Percentiles rank a stretch among this genome's conserved stretches.
Conservation (phyloP, 2,329 filamentous ascomycete genomes). For the Neofusicoccum sp. region DNA sequence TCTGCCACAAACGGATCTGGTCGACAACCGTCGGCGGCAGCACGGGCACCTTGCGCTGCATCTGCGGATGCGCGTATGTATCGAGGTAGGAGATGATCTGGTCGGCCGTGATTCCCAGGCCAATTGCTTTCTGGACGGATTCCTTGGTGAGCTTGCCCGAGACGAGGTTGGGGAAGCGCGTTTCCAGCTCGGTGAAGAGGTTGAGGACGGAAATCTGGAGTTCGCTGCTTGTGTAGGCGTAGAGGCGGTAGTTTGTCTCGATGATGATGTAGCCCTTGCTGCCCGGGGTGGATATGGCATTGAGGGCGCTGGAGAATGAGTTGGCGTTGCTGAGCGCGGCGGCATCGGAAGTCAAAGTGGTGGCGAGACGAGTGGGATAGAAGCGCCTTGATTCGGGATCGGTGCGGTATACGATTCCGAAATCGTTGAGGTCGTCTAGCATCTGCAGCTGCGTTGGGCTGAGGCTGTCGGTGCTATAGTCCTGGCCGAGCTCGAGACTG, state of each 20-base stretch:
- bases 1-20: slow-evolving; percentile 95
- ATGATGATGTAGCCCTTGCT: slow-evolving; percentile 85
- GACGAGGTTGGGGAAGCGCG: slow-evolving; percentile 92
- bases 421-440: slow-evolving; percentile 85
- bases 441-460: slow-evolving; percentile 80
- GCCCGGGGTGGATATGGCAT: slow-evolving; percentile 49
- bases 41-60: slow-evolving; percentile 72
- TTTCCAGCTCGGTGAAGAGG: slow-evolving; percentile 82
- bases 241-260: slow-evolving; percentile 96
- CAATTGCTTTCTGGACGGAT: slow-evolving; percentile 83
- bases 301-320: slow-evolving; percentile 65
- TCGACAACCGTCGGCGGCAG: slow-evolving; percentile 95
- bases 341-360: slow-evolving; percentile 80
- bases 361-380: slow-evolving; percentile 92
- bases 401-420: slow-evolving; percentile 79
- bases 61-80: slow-evolving; percentile 90
- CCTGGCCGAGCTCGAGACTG: slow-evolving; percentile 84
- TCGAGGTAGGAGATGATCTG: slow-evolving; percentile 94
- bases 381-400: slow-evolving; percentile 49
- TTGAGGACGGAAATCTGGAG: slow-evolving; percentile 92
- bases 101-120: slow-evolving; percentile 86
- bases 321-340: slow-evolving; percentile 68
- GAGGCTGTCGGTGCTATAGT: slow-evolving; percentile 83
- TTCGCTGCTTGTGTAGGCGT: slow-evolving; percentile 92
- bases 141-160: slow-evolving; percentile 86